phyloP scores from a whole-genome alignment of 1,139 yeast species.

The Debaryomyces subglobosus region DNA sequence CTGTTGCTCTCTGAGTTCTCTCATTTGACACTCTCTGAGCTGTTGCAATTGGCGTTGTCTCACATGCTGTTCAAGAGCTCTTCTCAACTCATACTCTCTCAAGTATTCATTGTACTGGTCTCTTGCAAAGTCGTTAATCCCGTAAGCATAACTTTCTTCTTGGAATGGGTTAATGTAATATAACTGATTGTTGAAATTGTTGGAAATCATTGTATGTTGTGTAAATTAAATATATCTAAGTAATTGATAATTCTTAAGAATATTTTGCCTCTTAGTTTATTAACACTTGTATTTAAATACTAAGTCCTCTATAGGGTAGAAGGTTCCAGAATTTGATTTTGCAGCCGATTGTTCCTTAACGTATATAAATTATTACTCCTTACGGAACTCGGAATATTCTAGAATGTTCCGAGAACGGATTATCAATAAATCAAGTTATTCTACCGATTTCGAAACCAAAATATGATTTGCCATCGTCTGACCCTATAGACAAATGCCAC shows the following conservation, averaged over 20 bases:
- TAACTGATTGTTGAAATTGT: background rate
- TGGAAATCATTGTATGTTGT: conserved; percentile 1
- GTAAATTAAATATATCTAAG: background rate
- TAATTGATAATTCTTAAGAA: background rate
- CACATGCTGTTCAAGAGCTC: background rate
- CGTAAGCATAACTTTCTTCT: background rate
- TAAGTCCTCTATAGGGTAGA: background rate
- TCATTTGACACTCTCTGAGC: conserved; percentile 6
- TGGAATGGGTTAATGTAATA: conserved; percentile 3
- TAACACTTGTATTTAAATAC: conserved; percentile 7
- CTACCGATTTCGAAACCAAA: background rate
- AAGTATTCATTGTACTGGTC: background rate
- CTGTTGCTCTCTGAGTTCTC: conserved; percentile 8
- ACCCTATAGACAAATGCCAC: background rate
- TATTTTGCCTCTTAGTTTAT: background rate
- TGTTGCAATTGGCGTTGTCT: background rate
- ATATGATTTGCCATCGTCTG: background rate
- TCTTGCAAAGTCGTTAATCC: background rate
- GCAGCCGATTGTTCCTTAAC: conserved; percentile 3
- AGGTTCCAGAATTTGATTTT: conserved; percentile 6
- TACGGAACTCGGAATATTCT: conserved; percentile 3
- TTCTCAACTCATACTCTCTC: background rate
- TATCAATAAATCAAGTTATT: background rate
- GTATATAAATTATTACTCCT: background rate
- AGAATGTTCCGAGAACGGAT: background rate